Evolutionary conservation across 139 green algal species (phyloP), one percentile per base, ranked within the genome.

Genomic region (Closterium sp.): DNA sequence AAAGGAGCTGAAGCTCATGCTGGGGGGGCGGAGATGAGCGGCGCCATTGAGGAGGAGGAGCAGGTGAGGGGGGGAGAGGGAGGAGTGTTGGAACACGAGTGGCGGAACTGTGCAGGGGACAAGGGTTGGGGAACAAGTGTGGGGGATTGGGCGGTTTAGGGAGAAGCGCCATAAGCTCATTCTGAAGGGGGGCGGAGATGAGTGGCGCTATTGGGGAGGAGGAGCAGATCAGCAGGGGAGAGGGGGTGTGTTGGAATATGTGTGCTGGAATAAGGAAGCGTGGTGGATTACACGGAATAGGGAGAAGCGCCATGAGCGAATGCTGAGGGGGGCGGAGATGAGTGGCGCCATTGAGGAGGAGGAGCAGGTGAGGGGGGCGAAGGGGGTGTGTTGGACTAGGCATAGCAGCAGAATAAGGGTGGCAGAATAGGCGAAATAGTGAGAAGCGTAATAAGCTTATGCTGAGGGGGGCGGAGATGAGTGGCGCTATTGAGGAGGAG

Each of bases 331-430:
- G 29, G 93, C 93, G 22, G 50, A 73, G 50, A 73, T n/a, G n/a
- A n/a, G n/a, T n/a, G n/a, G n/a, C n/a, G n/a, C n/a, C n/a, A 95
- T 95, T 42, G 93, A 95, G 42, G 93, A 95, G 45, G 93, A 95
- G 73, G 94, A 95, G 62, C 93, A 94, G 87, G 92, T 94, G 62
- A 70, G 86, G 13, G 1, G 50, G 50, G 42, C 4, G 1, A 3
- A 21, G 50, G 50, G 50, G 50, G 13, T 24, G 50, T 73, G 50
- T 22, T 22, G 50, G 4, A 73, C 0, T 22, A 45, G 4, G 38
- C 38, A 45, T 9, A 6, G 38, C 38, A 9, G 38, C n/a, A n/a
- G n/a, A n/a, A n/a, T n/a, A n/a, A n/a, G n/a, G n/a, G 38, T 9
- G 38, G 32, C 32, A 38, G 32, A 38, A 38, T 38, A 38, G 2